Conservation (phyloP, 305 asterid genomes). For the Caryopteris hybrid region DNA sequence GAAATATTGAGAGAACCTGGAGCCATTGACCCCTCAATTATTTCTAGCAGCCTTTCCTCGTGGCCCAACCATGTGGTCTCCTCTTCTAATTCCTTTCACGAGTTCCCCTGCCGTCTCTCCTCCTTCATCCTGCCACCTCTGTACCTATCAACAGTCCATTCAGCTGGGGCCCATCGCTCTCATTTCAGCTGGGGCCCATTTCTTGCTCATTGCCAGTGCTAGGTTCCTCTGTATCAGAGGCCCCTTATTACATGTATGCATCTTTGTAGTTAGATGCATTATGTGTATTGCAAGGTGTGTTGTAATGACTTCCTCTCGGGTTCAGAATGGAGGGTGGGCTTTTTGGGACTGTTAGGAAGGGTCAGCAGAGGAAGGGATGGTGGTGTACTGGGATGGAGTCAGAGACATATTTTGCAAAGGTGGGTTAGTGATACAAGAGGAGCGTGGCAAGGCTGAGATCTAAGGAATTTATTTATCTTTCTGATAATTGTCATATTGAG, state of each 20-base stretch:
- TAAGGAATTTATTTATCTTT: neutral
- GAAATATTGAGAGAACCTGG: neutral
- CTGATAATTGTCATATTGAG: neutral
- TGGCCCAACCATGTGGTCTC: neutral
- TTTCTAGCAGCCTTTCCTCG: neutral
- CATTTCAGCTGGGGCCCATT: neutral
- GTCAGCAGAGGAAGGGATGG: neutral
- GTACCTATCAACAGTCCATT: neutral
- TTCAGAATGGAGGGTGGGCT: neutral
- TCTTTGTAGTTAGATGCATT: neutral
- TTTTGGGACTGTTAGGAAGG: neutral
- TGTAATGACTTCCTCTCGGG: neutral
- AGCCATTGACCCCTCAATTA: neutral
- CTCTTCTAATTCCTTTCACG: neutral
- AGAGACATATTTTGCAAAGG: neutral
- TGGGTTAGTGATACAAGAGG: conserved; percentile 7
- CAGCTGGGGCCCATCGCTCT: neutral
- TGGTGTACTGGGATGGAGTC: neutral
- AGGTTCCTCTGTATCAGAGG: neutral
- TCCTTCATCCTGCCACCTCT: neutral
- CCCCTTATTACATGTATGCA: neutral
- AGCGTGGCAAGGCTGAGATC: neutral
- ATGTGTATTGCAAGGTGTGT: neutral
- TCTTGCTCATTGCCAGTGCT: neutral
- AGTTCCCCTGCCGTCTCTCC: neutral